These are phyloP conservation scores for Plectosphaerella plurivora DNA, from an alignment of 2,329 filamentous ascomycete genomes.

Conservation along the genomic window DNA sequence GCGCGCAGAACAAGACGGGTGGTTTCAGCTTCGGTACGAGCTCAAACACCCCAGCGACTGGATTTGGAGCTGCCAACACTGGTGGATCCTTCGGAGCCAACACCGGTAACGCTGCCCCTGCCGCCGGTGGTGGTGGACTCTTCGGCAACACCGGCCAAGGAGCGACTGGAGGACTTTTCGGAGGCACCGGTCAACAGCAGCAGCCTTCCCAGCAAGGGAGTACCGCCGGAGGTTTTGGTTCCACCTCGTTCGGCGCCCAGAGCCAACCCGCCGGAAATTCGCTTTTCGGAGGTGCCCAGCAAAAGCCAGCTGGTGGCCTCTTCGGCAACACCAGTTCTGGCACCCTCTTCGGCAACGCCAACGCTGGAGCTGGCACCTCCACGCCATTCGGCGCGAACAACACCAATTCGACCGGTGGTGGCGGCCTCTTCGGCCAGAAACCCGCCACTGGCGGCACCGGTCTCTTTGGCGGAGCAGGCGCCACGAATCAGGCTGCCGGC, in stretches of 20 bases:
- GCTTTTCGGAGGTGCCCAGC: slow-evolving; percentile 19
- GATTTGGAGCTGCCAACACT: slow-evolving; percentile 25
- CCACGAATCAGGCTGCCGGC: slow-evolving; percentile 23
- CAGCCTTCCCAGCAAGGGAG: slow-evolving; percentile 14
- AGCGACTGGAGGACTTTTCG: slow-evolving; percentile 32
- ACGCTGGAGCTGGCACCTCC: slow-evolving; percentile 11
- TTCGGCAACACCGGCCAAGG: slow-evolving; percentile 34
- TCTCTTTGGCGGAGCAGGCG: slow-evolving; percentile 42
- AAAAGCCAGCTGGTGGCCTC: slow-evolving; percentile 13
- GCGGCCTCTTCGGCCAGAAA: slow-evolving; percentile 38
- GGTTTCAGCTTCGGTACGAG: slow-evolving; percentile 38
- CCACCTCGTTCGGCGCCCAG: slow-evolving; percentile 17
- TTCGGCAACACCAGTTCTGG: slow-evolving; percentile 22
- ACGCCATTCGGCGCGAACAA: slow-evolving; percentile 9
- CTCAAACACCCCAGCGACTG: slow-evolving; percentile 16
- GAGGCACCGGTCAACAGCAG: slow-evolving; percentile 12
- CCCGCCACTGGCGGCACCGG: slow-evolving; percentile 35
- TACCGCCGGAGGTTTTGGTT: slow-evolving; percentile 17
- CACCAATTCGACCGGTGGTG: slow-evolving; percentile 28
- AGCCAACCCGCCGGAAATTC: slow-evolving; percentile 15
- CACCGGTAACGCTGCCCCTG: slow-evolving; percentile 28
- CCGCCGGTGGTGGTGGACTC: slow-evolving; percentile 28
- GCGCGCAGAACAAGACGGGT: slow-evolving; percentile 30
- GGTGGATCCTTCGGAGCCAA: slow-evolving; percentile 35
- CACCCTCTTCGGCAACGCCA: slow-evolving; percentile 32